These are phyloP conservation scores for Persicaria tinctoria DNA, from an alignment of 148 eudicot genomes.

Conservation along the genomic window DNA sequence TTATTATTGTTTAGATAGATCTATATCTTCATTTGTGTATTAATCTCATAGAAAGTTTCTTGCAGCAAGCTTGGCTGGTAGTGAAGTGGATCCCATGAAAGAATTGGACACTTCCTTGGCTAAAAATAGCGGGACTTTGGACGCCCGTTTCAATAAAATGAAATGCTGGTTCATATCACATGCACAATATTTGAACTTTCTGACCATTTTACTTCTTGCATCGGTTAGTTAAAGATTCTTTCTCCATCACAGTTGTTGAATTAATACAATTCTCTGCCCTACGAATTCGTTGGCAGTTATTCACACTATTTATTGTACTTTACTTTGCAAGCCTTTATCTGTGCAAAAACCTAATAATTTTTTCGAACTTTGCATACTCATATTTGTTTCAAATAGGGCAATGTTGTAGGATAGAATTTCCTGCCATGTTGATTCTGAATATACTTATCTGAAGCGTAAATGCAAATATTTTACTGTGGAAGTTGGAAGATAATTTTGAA, in stretches of 20 bases:
- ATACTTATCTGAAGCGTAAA: background rate
- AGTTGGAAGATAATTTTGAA: background rate
- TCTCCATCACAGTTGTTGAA: background rate
- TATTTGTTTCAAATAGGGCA: background rate
- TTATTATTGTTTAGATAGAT: background rate
- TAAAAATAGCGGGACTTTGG: conserved; percentile 41
- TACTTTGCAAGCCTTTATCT: background rate
- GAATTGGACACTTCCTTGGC: conserved; percentile 48
- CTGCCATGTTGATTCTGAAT: background rate
- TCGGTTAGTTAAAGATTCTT: conserved; percentile 62
- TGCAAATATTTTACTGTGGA: background rate
- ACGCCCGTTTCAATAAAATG: conserved; percentile 33
- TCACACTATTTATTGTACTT: background rate
- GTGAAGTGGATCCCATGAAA: conserved; percentile 48
- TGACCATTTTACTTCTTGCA: conserved; percentile 83
- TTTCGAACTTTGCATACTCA: background rate
- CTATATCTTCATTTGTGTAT: background rate
- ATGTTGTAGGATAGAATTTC: background rate
- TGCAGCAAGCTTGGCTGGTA: conserved; percentile 78
- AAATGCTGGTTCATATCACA: conserved; percentile 82
- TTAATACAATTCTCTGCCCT: background rate
- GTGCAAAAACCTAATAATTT: background rate
- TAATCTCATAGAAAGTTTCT: background rate
- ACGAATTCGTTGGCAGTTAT: background rate
- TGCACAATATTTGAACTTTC: conserved; percentile 80